phyloP scores from a whole-genome alignment of 179 eudicot genomes.

The Beta lomatogona region DNA sequence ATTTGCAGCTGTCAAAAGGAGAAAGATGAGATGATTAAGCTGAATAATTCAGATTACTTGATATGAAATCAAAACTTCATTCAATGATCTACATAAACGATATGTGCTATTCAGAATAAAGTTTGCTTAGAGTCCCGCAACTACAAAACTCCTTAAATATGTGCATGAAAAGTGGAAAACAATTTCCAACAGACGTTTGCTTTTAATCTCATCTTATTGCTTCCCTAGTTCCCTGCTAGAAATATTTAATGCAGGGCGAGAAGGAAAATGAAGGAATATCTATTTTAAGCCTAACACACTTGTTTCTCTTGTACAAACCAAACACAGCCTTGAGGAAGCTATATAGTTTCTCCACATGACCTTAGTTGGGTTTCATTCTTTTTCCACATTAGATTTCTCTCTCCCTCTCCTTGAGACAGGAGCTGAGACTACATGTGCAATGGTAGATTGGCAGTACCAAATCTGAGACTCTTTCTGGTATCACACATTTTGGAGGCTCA shows the following conservation, averaged over 20 bases:
- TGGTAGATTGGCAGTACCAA: too few relatives aligned
- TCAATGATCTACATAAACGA: background rate
- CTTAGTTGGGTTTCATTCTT: too few relatives aligned
- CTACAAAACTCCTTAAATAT: too few relatives aligned
- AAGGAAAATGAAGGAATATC: background rate
- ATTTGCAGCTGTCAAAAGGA: constrained; percentile 67
- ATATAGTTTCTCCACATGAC: background rate
- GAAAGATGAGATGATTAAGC: background rate
- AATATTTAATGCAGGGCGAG: background rate
- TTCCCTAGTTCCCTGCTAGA: background rate
- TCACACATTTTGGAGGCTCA: too few relatives aligned
- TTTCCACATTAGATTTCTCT: background rate
- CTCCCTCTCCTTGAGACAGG: too few relatives aligned
- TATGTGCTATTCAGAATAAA: too few relatives aligned
- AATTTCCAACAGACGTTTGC: background rate
- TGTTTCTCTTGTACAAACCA: background rate
- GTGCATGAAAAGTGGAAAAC: too few relatives aligned
- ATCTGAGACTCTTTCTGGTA: too few relatives aligned
- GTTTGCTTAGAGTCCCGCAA: too few relatives aligned
- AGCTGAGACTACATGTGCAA: too few relatives aligned
- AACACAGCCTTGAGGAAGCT: background rate
- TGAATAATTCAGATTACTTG: background rate
- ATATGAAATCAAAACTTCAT: background rate
- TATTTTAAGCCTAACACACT: background rate
- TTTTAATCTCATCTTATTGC: background rate